Evolutionary conservation across 1,139 yeast species (phyloP), one percentile per base, ranked within the genome.

Genomic region (Maudiozyma humilis): DNA sequence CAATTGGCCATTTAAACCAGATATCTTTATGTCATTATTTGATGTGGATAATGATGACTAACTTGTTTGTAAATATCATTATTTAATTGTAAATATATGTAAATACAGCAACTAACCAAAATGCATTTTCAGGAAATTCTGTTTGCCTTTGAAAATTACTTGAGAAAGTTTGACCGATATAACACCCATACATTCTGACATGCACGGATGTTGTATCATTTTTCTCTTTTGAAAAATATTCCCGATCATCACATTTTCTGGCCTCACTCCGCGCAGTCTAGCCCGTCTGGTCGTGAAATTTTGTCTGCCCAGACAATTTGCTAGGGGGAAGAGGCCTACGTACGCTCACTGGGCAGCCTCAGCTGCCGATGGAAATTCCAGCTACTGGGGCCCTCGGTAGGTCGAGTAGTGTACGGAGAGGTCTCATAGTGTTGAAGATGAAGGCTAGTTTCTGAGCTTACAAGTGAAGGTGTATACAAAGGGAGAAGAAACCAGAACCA

Each of bases 1-100:
- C 38, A 59, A 66, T 18, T 89, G 97, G 97, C 93, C 97, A 0
- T 89, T 88, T 68, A 87, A 81, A 62, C 96, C 96, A 0, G 73
- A 73, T 39, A 58, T 70, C 13, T 48, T 48, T 30, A 45, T 57
- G 51, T 63, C 59, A 39, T 56, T 56, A 37, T 45, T 53, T 15
- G 60, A 57, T 41, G 47, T 51, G 6, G 48, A 45, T 25, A 59
- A 56, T 37, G 60, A n/a, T 44, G 41, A 23, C 8, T 6, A 23
- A 6, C 27, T 6, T 23, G 27, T 10, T 23, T 10, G 10, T 6
- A 23, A 23, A 10, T 23, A 23, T n/a, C n/a, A n/a, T n/a, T n/a
- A 23, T 23, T 23, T 6, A 6, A 23, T 23, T 6, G 27, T 6
- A 23, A 6, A 23, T 10, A 10, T 23, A 23, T 23, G 27, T 23